Conservation (phyloP, 2,329 filamentous ascomycete genomes). For the Microsporum audouinii region DNA sequence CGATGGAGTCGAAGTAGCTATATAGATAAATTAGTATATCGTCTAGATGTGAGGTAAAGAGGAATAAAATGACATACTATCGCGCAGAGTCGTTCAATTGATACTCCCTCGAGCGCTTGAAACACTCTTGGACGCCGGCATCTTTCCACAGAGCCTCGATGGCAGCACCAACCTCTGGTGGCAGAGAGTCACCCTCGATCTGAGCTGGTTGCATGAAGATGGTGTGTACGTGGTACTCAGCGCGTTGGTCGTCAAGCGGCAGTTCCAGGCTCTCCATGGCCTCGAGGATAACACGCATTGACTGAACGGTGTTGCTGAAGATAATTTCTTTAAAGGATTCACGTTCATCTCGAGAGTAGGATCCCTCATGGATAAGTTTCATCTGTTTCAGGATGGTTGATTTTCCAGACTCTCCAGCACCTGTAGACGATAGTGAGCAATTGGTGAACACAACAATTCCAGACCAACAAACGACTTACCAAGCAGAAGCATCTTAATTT, state of each 20-base stretch:
- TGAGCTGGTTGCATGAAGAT: constrained; percentile 98
- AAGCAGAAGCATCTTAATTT: constrained; percentile 99
- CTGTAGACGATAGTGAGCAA: constrained; percentile 34
- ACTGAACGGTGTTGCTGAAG: constrained; percentile 60
- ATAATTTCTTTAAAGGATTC: constrained; percentile 63
- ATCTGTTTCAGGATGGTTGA: constrained; percentile 93
- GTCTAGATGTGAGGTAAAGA: not conserved
- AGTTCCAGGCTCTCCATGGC: constrained; percentile 60
- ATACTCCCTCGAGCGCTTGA: constrained; percentile 91
- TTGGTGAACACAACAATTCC: not conserved
- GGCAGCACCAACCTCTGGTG: constrained; percentile 85
- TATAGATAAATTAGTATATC: not conserved
- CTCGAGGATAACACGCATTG: constrained; percentile 59
- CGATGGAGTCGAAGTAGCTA: constrained; percentile 93
- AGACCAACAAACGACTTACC: constrained; percentile 48
- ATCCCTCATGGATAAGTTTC: constrained; percentile 98
- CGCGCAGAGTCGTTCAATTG: constrained; percentile 91
- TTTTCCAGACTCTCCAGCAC: constrained; percentile 96
- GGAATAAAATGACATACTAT: constrained; percentile 53
- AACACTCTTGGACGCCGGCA: constrained; percentile 83
- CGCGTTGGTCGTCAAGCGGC: constrained; percentile 78
- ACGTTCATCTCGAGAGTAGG: constrained; percentile 82
- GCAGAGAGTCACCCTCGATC: constrained; percentile 87
- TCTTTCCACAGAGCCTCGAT: constrained; percentile 92
- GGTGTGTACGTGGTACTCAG: constrained; percentile 95